These are phyloP conservation scores for Pseudocercospora fuligena DNA, from an alignment of 2,329 filamentous ascomycete species.

Conservation along the genomic window DNA sequence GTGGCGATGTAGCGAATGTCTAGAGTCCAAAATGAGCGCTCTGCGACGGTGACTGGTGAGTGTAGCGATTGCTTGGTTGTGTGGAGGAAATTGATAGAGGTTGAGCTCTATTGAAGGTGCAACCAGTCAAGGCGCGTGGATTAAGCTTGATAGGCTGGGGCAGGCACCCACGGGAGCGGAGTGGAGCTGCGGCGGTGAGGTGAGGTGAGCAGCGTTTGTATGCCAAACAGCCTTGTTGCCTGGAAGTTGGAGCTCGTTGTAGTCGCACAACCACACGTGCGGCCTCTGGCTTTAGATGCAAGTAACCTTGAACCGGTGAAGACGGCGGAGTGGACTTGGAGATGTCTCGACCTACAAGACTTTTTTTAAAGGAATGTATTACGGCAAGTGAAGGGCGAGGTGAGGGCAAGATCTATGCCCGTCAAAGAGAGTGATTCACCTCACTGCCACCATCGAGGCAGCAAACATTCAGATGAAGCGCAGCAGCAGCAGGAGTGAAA, in stretches of 20 bases:
- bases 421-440: neutral
- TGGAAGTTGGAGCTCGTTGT: neutral
- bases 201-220: neutral
- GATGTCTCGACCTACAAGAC: slow-evolving; percentile 4
- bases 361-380: neutral
- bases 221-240: slow-evolving; percentile 12
- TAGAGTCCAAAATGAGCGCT: neutral
- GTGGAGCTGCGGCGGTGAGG: slow-evolving; percentile 7
- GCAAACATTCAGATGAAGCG: neutral
- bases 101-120: neutral
- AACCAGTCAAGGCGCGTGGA: neutral
- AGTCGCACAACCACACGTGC: neutral
- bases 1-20: neutral
- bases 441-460: neutral
- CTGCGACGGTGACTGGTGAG: neutral
- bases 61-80: neutral
- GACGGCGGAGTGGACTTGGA: neutral
- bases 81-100: neutral
- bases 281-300: neutral
- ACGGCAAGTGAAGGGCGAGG: neutral
- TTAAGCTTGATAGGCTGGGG: neutral
- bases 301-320: neutral
- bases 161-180: neutral
- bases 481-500: neutral
- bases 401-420: too few species aligned